Percentiles rank a stretch among this genome's conserved stretches.
These are phyloP conservation scores for Brasilioporus rufonigricans DNA, from an alignment of 768 basidiomycete species.

Conservation along the genomic window DNA sequence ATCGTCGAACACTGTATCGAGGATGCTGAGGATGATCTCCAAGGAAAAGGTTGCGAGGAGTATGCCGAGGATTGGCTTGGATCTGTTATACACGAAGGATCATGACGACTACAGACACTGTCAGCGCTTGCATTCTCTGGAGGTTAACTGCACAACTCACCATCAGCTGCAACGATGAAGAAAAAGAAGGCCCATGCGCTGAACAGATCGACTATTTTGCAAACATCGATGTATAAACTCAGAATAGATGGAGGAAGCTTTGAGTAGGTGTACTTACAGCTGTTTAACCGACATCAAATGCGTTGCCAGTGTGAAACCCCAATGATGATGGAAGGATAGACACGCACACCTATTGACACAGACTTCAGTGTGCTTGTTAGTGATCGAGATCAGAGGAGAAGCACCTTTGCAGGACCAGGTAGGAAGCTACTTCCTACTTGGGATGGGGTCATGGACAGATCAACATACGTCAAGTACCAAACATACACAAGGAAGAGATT, in stretches of 20 bases:
- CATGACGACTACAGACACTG: background rate
- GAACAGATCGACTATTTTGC: background rate
- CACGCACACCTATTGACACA: background rate
- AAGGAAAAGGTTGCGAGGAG: background rate
- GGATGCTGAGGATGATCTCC: background rate
- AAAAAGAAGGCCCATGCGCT: background rate
- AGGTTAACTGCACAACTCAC: background rate
- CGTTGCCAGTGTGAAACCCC: too few relatives aligned
- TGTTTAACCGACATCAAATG: background rate
- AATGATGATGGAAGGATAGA: background rate
- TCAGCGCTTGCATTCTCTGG: too few relatives aligned
- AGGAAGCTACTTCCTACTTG: background rate
- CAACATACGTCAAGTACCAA: background rate
- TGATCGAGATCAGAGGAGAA: too few relatives aligned
- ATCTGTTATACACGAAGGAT: background rate
- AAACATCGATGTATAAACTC: background rate
- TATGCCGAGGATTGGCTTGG: background rate
- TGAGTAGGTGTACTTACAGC: background rate
- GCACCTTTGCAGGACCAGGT: background rate
- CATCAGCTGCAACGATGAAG: background rate
- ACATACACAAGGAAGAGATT: background rate
- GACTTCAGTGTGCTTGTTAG: background rate
- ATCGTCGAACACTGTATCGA: background rate
- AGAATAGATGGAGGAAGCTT: too few relatives aligned
- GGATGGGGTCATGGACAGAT: background rate